Percentiles rank a stretch among this genome's conserved stretches.
phyloP scores from a whole-genome alignment of 2,329 filamentous ascomycete genomes.

The Myriosclerotinia scirpicola region DNA sequence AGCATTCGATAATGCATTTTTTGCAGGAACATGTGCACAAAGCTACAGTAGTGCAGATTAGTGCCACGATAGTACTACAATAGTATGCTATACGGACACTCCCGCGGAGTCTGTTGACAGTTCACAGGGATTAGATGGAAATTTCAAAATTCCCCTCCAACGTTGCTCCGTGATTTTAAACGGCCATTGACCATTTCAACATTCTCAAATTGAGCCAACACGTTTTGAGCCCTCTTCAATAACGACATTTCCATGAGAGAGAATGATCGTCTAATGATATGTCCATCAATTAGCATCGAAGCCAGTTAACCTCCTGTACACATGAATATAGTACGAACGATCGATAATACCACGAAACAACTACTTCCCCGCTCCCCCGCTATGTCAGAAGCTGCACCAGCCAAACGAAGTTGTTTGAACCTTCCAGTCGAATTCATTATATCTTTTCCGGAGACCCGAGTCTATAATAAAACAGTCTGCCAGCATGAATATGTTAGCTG shows the following conservation, averaged over 20 bases:
- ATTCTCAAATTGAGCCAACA: no score
- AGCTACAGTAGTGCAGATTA: constrained; percentile 1
- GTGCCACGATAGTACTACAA: not conserved
- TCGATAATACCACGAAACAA: not conserved
- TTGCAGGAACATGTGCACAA: constrained; percentile 20
- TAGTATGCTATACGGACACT: not conserved
- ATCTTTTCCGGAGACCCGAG: not conserved
- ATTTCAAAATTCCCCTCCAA: not conserved
- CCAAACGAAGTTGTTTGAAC: not conserved
- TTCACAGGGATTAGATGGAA: constrained; percentile 5
- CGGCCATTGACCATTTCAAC: not conserved
- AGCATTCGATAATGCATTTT: constrained; percentile 5
- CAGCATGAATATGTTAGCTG: not conserved
- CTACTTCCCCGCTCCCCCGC: not conserved
- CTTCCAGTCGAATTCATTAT: not conserved
- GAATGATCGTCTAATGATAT: not conserved
- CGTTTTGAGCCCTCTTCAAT: not conserved
- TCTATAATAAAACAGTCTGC: no score
- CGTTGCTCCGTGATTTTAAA: not conserved
- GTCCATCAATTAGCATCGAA: not conserved
- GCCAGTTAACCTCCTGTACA: not conserved
- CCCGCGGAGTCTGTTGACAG: not conserved
- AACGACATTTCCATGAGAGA: not conserved
- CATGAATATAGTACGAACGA: not conserved
- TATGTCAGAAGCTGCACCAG: not conserved